Base-by-base conservation (phyloP, 768 basidiomycete genomes). In the Leucosporidium yakuticum region DNA sequence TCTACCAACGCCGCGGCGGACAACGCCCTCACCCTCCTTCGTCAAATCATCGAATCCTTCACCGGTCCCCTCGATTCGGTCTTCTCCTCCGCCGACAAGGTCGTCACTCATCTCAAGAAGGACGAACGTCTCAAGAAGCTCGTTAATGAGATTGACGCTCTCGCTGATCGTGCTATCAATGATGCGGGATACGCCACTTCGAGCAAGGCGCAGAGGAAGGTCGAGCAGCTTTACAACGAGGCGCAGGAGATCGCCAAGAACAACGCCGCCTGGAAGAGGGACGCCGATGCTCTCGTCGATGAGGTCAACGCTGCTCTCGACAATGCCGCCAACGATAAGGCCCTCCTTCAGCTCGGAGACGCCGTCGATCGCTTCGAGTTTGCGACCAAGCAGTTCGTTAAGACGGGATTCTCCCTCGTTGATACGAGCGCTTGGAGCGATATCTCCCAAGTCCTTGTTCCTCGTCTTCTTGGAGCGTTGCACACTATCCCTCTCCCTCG, bases 401-500 rank as follows among this genome's bases (percentile, higher is more conserved):
- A 78, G 70, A 75, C 76, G 32, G 79, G 80, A 54, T 62, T 78
- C 56, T 75, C 75, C 67, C 74, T 76, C 29, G 63, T 78, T 55
- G 76, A 80, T 32, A 76, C 76, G 29, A 69, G 75, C 36, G 80
- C 78, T 31, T 80, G 79, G 76, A 65, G 78, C 53, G 80, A 81
- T 65, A 53, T 79, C 61, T 70, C 78, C 39, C 78, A 80, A 56
- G 80, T 81, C 32, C 70, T 79, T 59, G 60, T 81, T 6, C 80
- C 80, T 27, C 67, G 80, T 19, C 47, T 79, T 20, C 75, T 81
- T 62, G 74, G 75, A 23, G 74, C 79, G 15, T 70, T 81, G 70
- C 78, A 81, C 77, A 76, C 79, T 67, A 78, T 81, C 58, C 80
- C 80, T 14, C 68, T 80, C 1, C 80, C 80, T 2, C 67, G 80